Base-by-base conservation (phyloP, 495 filamentous ascomycete genomes). In the Lepraria neglecta region DNA sequence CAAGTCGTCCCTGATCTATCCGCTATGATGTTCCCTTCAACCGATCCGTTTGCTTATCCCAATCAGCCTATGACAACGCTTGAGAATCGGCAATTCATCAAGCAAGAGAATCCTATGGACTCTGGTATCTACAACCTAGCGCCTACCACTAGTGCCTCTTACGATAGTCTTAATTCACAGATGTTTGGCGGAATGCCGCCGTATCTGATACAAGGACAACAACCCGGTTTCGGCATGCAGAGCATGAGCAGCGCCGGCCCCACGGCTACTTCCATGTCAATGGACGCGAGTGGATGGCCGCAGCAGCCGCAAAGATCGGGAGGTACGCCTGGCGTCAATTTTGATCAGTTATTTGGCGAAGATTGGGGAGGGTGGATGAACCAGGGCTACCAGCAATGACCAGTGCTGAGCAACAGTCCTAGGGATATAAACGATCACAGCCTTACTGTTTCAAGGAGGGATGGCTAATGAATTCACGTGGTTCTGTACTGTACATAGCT, bases 1-100 rank as follows among this genome's bases (percentile, higher is more conserved):
- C 66, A 67, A 44, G 72, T 69, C 28, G 71, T 95, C 24, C 80
- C 87, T 15, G 89, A 94, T 69, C 78, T 96, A 19, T 87, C 86
- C 71, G 82, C 87, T 12, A 87, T 96, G 73, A 96, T 97, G 90
- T 97, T 97, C 65, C 87, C 91, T 1, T 90, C 91, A 0, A 80
- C 84, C 28, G 91, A 97, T 69, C 90, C 92, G 0, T 92, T 96
- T 61, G 90, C 86, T 0, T 97, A 96, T 71, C 88, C 91, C 4
- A 89, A 86, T 66, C 90, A 91, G 68, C 89, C 91, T 2, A 82
- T 92, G 75, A 87, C 80, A 3, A 84, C 78, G 1, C 73, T 86
- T 48, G 83, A 87, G 63, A 76, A 80, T 60, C 73, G 72, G 40
- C 78, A 80, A 35, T 55, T 47, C 12, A 61, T 58, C 30, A 67